A percentile compares a stretch with the other conserved stretches of the same genome.
phyloP scores from a whole-genome alignment of 257 asterid genomes.

The Fraxinus excelsior region DNA sequence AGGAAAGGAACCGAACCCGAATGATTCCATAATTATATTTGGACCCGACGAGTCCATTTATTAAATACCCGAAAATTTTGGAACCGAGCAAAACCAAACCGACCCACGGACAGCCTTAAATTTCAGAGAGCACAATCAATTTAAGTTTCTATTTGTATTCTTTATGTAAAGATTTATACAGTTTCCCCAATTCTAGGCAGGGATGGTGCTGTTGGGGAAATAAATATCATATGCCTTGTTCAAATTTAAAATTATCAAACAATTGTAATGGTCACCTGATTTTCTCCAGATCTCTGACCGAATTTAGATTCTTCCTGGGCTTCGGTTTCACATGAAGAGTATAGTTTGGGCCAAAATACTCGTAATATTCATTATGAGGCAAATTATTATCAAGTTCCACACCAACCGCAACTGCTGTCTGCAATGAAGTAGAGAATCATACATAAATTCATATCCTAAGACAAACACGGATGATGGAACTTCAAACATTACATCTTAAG shows the following conservation, averaged over 20 bases:
- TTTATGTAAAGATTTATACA: no score
- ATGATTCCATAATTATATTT: no score
- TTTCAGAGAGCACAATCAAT: no score
- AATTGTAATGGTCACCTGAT: slow-evolving; percentile 48
- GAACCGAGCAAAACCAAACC: no score
- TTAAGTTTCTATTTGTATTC: no score
- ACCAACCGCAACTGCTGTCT: slow-evolving; percentile 93
- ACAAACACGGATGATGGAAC: background rate
- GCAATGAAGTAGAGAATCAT: slow-evolving; percentile 32
- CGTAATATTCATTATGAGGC: slow-evolving; percentile 81
- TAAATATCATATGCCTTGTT: background rate
- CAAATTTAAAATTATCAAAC: slow-evolving; percentile 11
- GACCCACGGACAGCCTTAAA: no score
- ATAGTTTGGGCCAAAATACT: slow-evolving; percentile 85
- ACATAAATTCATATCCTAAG: slow-evolving; percentile 17
- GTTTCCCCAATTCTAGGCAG: background rate
- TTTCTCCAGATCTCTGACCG: slow-evolving; percentile 66
- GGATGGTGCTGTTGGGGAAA: background rate
- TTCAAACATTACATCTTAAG: background rate
- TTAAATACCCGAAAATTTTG: no score
- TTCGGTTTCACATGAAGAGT: slow-evolving; percentile 71
- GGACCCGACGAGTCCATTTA: no score
- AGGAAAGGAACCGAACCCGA: no score
- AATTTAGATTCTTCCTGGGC: slow-evolving; percentile 63
- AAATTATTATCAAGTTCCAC: slow-evolving; percentile 80